Percentiles rank a stretch among this genome's conserved stretches.
phyloP scores from a whole-genome alignment of 805 yeast genomes.

The Nakazawaea ambrosiae region DNA sequence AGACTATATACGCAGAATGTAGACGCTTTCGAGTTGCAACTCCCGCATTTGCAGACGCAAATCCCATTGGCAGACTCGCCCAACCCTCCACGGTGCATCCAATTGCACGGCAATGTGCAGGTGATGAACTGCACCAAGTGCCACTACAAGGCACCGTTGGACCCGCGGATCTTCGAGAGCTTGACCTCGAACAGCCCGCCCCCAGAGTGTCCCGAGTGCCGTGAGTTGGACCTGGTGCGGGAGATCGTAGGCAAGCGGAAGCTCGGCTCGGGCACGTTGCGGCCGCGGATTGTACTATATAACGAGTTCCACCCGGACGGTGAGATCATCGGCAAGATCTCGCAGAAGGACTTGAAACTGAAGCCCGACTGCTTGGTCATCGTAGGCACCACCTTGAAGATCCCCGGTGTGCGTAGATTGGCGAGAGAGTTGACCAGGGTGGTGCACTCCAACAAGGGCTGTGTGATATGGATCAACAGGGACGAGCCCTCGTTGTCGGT shows the following conservation, averaged over 20 bases:
- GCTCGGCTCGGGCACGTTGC: conserved; percentile 53
- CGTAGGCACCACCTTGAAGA: conserved; percentile 80
- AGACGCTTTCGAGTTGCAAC: conserved; percentile 67
- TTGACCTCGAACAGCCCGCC: conserved; percentile 15
- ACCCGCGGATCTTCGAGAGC: conserved; percentile 39
- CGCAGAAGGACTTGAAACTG: conserved; percentile 55
- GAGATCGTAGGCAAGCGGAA: conserved; percentile 55
- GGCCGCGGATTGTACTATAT: conserved; percentile 65
- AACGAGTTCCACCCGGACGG: conserved; percentile 83
- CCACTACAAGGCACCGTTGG: conserved; percentile 45
- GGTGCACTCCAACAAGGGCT: conserved; percentile 50
- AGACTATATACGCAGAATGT: conserved; percentile 86
- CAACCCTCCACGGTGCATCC: conserved; percentile 56
- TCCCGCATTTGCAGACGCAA: conserved; percentile 39
- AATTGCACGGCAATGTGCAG: conserved; percentile 78
- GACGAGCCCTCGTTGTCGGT: conserved; percentile 47
- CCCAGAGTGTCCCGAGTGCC: conserved; percentile 63
- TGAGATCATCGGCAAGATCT: conserved; percentile 72
- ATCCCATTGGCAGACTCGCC: conserved; percentile 37
- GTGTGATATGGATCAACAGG: conserved; percentile 54
- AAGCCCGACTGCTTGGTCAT: conserved; percentile 75
- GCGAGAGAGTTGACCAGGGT: conserved; percentile 54
- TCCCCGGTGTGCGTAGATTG: conserved; percentile 62
- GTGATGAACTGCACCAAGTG: conserved; percentile 76
- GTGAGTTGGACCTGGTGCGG: conserved; percentile 50